Conservation (phyloP, 2,329 filamentous ascomycete genomes). For the Rosellinia necatrix region DNA sequence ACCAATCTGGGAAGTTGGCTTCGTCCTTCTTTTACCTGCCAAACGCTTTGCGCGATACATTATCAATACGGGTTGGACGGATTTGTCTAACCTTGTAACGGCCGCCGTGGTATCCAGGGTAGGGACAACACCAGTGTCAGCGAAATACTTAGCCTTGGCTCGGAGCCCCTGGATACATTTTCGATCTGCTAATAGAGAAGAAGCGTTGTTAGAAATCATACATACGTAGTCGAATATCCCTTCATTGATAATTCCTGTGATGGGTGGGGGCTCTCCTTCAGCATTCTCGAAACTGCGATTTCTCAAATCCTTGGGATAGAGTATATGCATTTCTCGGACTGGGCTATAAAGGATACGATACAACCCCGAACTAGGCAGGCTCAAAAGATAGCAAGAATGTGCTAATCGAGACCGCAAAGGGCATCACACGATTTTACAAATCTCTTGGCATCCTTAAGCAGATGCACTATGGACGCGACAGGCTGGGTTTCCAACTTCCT, state of each 20-base stretch:
- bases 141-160: conserved; percentile 54
- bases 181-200: conserved; percentile 2
- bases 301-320: not conserved
- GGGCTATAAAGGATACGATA: not conserved
- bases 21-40: conserved; percentile 50
- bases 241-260: conserved; percentile 24
- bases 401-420: not conserved
- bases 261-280: not conserved
- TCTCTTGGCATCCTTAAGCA: not conserved
- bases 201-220: not conserved
- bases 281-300: not conserved
- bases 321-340: not conserved
- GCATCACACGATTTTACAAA: not conserved
- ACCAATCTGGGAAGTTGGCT: conserved; percentile 54
- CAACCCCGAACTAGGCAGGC: not conserved
- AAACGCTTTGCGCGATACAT: conserved; percentile 46
- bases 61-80: conserved; percentile 42
- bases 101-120: conserved; percentile 49
- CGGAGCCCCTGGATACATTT: conserved; percentile 51
- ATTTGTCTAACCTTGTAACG: conserved; percentile 58
- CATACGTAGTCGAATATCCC: conserved; percentile 34
- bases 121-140: conserved; percentile 46
- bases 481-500: not conserved
- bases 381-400: not conserved
- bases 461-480: not conserved